A percentile compares a stretch with the other conserved stretches of the same genome.
These are phyloP conservation scores for Yarrowia porcina DNA, from an alignment of 805 yeast species.

Conservation along the genomic window DNA sequence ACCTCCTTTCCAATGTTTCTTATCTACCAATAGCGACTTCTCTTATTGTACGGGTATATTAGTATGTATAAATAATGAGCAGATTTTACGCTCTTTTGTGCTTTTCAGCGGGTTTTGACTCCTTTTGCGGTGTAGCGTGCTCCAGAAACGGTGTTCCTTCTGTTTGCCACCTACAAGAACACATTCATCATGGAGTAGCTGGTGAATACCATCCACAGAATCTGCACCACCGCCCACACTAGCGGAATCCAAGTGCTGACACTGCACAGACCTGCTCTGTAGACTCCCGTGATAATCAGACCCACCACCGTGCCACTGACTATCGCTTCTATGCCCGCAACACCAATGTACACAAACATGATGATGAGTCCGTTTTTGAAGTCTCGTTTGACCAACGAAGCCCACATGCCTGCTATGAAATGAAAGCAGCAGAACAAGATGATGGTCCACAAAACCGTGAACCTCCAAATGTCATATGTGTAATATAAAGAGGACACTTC, in stretches of 20 bases:
- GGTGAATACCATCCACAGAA: conserved; percentile 62
- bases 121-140: too few species aligned
- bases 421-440: conserved; percentile 65
- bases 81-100: not conserved
- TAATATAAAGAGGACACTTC: conserved; percentile 61
- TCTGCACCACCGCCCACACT: conserved; percentile 67
- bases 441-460: conserved; percentile 78
- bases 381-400: conserved; percentile 50
- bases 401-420: conserved; percentile 59
- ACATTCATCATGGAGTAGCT: conserved; percentile 59
- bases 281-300: conserved; percentile 66
- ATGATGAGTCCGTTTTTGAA: conserved; percentile 42
- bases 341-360: conserved; percentile 45
- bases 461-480: conserved; percentile 71
- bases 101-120: not conserved
- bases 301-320: conserved; percentile 76
- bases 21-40: too few species aligned
- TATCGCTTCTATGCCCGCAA: conserved; percentile 65
- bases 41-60: not conserved
- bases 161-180: too few species aligned
- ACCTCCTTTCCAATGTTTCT: too few species aligned
- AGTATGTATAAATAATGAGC: conserved; percentile 7
- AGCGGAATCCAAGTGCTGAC: conserved; percentile 97
- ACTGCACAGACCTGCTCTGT: conserved; percentile 72
- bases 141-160: too few species aligned